Conservation (phyloP, 1,284 basidiomycete genomes). For the Puccinia sorghi region DNA sequence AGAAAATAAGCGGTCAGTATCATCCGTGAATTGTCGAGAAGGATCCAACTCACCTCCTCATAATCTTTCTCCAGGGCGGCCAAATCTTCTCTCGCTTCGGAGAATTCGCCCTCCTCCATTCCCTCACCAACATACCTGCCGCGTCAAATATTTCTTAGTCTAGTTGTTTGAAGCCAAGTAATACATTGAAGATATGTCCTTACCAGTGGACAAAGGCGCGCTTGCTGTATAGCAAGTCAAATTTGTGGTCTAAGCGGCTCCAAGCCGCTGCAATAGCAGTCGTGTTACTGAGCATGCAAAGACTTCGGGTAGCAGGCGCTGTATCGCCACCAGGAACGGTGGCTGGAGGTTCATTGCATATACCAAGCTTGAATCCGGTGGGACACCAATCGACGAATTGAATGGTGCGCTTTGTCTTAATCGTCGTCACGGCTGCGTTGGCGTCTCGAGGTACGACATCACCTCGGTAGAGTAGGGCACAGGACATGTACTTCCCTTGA, state of each 20-base stretch:
- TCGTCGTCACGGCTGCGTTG: slow-evolving; percentile 58
- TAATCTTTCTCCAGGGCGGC: slow-evolving; percentile 86
- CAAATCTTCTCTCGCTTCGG: slow-evolving; percentile 93
- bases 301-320: slow-evolving; percentile 58
- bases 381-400: slow-evolving; percentile 60
- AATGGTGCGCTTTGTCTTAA: slow-evolving; percentile 60
- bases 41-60: slow-evolving; percentile 35
- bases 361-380: slow-evolving; percentile 59
- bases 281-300: slow-evolving; percentile 59
- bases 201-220: slow-evolving; percentile 83
- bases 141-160: slow-evolving; percentile 55
- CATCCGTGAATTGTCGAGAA: not conserved
- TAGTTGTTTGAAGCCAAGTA: slow-evolving; percentile 52
- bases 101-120: slow-evolving; percentile 99
- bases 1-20: not conserved
- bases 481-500: slow-evolving; percentile 59
- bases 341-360: slow-evolving; percentile 59
- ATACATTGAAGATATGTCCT: slow-evolving; percentile 55
- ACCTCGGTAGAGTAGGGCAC: slow-evolving; percentile 58
- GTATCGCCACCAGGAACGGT: slow-evolving; percentile 57
- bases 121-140: slow-evolving; percentile 83
- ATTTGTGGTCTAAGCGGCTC: slow-evolving; percentile 59
- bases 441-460: slow-evolving; percentile 59
- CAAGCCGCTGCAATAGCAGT: slow-evolving; percentile 59
- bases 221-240: slow-evolving; percentile 59